Base-by-base conservation (phyloP, 164 flowering plant genomes). In the Kalanchoe fedtschenkoi region DNA sequence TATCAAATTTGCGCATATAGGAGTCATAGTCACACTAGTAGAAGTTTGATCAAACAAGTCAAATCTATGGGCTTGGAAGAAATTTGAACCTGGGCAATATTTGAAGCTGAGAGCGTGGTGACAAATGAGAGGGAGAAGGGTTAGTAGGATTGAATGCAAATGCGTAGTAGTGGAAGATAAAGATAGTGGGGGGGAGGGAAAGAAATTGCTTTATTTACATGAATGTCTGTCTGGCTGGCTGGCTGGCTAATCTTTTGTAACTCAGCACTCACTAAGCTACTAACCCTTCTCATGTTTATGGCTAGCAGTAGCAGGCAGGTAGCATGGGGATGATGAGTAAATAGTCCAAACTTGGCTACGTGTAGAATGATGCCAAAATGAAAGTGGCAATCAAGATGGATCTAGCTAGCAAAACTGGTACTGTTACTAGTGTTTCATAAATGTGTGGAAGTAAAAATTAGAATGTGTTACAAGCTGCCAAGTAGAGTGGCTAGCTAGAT, bases 201-300 rank as follows among this genome's bases (percentile, higher is more conserved):
- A 33, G 8, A 19, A 13, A 30, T 15, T 30, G 11, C 38, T 57
- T 56, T 57, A 34, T 65, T 72, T 72, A 29, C 35, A 56, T 69
- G 44, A 55, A 70, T 60, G 68, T 55, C 57, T 66, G 68, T 66
- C 63, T 63, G 44, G 29, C 66, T 56, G 65, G 53, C 54, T 66
- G n/a, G n/a, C 70, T 58, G 64, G 65, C 47, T 58, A 19, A 46
- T 17, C n/a, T n/a, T n/a, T n/a, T 56, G 34, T 56, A 26, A 14
- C 63, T 60, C 61, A 65, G 62, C 59, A 56, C 47, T 38, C 61
- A 68, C 53, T 46, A 46, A 46, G 29, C 15, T 24, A 16, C 55
- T 47, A 26, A 47, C 51, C 51, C 24, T 47, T 47, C 10, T 26
- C 2, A 22, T 47, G 10, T 47, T 26, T n/a, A n/a, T n/a, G n/a